Percentiles rank a stretch among this genome's conserved stretches.
Conservation (phyloP, 2,329 filamentous ascomycete species). For the Colletotrichum chlorophyti region DNA sequence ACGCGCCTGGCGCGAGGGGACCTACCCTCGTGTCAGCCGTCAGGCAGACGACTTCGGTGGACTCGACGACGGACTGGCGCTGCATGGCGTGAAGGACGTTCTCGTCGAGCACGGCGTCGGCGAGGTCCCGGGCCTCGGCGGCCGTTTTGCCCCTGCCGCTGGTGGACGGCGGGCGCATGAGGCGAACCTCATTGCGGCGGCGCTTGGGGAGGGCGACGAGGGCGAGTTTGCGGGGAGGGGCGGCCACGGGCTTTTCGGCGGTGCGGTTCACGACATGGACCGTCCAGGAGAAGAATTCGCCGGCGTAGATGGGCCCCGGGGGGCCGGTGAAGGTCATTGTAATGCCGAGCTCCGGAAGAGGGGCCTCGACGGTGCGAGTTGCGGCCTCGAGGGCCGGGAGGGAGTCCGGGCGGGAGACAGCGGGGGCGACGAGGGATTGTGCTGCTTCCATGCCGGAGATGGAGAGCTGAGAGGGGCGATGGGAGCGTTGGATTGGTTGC, state of each 20-base stretch:
- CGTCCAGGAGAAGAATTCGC: constrained; percentile 74
- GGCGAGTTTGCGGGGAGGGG: constrained; percentile 69
- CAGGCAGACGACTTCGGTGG: constrained; percentile 74
- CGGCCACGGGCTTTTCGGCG: constrained; percentile 46
- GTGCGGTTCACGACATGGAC: constrained; percentile 80
- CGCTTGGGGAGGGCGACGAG: constrained; percentile 72
- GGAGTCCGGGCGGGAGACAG: constrained; percentile 64
- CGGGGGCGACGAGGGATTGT: constrained; percentile 63
- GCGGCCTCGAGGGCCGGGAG: constrained; percentile 65
- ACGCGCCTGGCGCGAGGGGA: constrained; percentile 73
- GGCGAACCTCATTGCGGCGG: constrained; percentile 62
- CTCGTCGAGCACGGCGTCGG: constrained; percentile 75
- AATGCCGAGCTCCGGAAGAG: constrained; percentile 69
- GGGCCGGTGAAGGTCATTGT: constrained; percentile 78
- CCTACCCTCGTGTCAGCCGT: constrained; percentile 78
- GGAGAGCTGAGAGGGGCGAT: constrained; percentile 69
- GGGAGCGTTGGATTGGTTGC: constrained; percentile 65
- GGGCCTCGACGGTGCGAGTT: constrained; percentile 51
- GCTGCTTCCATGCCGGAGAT: constrained; percentile 61
- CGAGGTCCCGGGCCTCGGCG: constrained; percentile 46
- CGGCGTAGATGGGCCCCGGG: constrained; percentile 59
- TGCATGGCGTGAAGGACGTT: constrained; percentile 76
- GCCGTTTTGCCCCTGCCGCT: constrained; percentile 39
- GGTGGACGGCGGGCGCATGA: constrained; percentile 61
- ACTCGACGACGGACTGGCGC: constrained; percentile 67